Conservation (phyloP, 345 rosid species). For the Hevea brasiliensis region DNA sequence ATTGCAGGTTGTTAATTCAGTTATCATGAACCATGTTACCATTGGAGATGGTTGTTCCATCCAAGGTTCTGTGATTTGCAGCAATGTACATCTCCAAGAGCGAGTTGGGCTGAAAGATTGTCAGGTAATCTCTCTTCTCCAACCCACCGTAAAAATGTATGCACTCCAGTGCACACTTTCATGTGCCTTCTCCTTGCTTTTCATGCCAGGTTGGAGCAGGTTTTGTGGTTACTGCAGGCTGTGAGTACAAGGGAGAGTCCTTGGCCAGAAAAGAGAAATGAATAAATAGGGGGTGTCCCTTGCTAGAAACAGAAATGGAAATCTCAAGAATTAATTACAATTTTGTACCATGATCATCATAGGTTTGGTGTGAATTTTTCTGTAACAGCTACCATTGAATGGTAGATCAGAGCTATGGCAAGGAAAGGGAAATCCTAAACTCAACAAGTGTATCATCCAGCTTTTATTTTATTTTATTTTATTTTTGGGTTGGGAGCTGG, state of each 20-base stretch:
- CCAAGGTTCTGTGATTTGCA: slow-evolving; percentile 89
- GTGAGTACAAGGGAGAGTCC: slow-evolving; percentile 79
- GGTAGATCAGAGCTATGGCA: slow-evolving; percentile 5
- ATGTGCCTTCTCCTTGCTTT: not conserved
- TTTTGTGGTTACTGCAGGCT: slow-evolving; percentile 29
- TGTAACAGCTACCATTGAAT: slow-evolving; percentile 9
- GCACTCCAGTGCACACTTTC: not conserved
- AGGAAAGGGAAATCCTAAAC: slow-evolving; percentile 9
- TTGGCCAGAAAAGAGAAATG: slow-evolving; percentile 64
- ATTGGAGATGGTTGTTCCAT: slow-evolving; percentile 91
- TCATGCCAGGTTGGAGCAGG: slow-evolving; percentile 64
- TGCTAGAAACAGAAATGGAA: not conserved
- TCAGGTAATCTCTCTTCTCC: slow-evolving; percentile 54
- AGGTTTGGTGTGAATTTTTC: not conserved
- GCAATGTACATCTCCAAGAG: slow-evolving; percentile 91
- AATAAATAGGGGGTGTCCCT: too few species aligned
- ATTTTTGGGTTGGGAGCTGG: not conserved
- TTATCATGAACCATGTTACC: slow-evolving; percentile 85
- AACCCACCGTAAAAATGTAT: not conserved
- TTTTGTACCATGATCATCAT: not conserved
- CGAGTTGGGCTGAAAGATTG: slow-evolving; percentile 81
- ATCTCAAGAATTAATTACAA: not conserved
- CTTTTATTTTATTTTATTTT: not conserved
- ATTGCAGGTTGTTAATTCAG: slow-evolving; percentile 80
- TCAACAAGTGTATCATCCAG: not conserved